Evolutionary conservation across 192 early-diverging fungal species (phyloP).

Genomic region (Gryganskiella cystojenkinii): DNA sequence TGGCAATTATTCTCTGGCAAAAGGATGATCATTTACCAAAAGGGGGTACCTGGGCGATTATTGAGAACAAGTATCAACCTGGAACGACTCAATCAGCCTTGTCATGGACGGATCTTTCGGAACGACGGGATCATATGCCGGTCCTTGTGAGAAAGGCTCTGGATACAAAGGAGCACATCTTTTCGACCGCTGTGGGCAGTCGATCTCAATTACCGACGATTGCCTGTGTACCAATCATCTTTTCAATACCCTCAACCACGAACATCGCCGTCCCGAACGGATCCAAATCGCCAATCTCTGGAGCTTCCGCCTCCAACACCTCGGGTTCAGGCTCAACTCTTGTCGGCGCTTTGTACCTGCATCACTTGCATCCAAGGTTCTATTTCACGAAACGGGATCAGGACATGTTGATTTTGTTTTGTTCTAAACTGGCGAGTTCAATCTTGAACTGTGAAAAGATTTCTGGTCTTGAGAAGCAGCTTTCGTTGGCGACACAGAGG

Average conservation of each 20-base stretch:
- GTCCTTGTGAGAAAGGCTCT: constrained; percentile 37
- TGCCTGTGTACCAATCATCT: constrained; percentile 47
- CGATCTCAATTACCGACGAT: constrained; percentile 48
- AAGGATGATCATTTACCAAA: constrained; percentile 31
- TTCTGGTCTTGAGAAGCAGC: constrained; percentile 15
- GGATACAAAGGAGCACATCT: constrained; percentile 37
- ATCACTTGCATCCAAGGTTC: constrained; percentile 47
- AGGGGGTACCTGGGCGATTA: constrained; percentile 46
- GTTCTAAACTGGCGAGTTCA: constrained; percentile 31
- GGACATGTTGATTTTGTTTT: constrained; percentile 47
- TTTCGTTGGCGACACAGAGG: constrained; percentile 28
- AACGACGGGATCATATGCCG: constrained; percentile 50
- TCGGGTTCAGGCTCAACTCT: constrained; percentile 9
- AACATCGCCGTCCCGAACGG: background rate
- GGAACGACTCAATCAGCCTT: constrained; percentile 35
- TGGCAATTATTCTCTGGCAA: constrained; percentile 51
- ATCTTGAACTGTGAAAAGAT: constrained; percentile 35
- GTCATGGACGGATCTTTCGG: constrained; percentile 41
- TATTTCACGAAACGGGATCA: constrained; percentile 48
- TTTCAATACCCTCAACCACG: background rate
- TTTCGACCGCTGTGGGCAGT: constrained; percentile 47
- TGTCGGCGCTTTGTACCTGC: constrained; percentile 40
- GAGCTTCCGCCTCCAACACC: background rate
- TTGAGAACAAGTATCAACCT: constrained; percentile 41
- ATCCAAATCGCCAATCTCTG: background rate